phyloP scores from a whole-genome alignment of 164 flowering plant genomes.

The Piper betle region DNA sequence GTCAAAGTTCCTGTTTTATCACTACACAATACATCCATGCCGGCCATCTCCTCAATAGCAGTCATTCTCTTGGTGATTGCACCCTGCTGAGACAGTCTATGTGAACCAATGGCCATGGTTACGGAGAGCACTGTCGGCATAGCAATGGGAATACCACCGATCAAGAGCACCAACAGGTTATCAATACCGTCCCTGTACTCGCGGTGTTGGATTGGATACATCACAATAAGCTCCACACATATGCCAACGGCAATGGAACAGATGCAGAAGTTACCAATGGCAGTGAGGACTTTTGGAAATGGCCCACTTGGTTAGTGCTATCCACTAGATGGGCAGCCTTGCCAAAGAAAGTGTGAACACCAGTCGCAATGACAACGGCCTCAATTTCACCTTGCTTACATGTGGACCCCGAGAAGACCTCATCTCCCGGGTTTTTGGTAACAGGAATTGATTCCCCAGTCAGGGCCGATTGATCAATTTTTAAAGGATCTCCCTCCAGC shows the following conservation, averaged over 20 bases:
- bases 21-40: constrained; percentile 54
- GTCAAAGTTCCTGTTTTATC: constrained; percentile 33
- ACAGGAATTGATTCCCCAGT: constrained; percentile 80
- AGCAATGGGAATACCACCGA: constrained; percentile 78
- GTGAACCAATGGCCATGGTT: constrained; percentile 84
- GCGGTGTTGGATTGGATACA: constrained; percentile 66
- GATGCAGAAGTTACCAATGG: constrained; percentile 75
- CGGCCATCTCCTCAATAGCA: constrained; percentile 83
- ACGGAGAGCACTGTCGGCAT: constrained; percentile 83
- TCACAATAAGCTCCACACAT: constrained; percentile 46
- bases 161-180: constrained; percentile 64
- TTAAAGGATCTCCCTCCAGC: constrained; percentile 75
- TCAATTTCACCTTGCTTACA: constrained; percentile 76
- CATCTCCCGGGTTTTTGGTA: constrained; percentile 64
- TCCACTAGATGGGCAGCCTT: constrained; percentile 82
- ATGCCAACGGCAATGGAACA: constrained; percentile 66
- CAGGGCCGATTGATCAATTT: constrained; percentile 69
- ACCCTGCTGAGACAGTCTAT: constrained; percentile 71
- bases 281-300: constrained; percentile 71
- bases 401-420: constrained; percentile 71
- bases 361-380: constrained; percentile 74
- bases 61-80: constrained; percentile 86
- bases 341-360: constrained; percentile 77
- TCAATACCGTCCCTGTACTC: constrained; percentile 65
- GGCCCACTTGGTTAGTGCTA: constrained; percentile 75